A percentile compares a stretch with the other conserved stretches of the same genome.
Evolutionary conservation across 2,329 filamentous ascomycete genomes (phyloP).

Genomic region (Ambrosiella cleistominuta): DNA sequence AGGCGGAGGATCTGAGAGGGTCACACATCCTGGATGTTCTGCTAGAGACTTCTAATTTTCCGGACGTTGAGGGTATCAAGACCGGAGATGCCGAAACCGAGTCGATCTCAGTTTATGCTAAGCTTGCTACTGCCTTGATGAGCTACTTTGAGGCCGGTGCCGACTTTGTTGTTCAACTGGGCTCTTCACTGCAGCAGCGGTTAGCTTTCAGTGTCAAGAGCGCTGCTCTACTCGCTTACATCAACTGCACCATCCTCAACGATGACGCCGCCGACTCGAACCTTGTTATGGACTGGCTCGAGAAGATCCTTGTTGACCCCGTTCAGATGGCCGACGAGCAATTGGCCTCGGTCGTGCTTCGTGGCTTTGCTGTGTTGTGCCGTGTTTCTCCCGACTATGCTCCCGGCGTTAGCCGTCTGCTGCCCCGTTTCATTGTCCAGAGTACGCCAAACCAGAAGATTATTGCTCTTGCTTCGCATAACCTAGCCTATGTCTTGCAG

Average conservation of each 20-base stretch:
- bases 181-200: constrained; percentile 70
- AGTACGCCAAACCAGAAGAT: constrained; percentile 51
- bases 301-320: constrained; percentile 61
- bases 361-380: constrained; percentile 66
- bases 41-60: constrained; percentile 34
- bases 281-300: constrained; percentile 66
- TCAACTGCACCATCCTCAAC: constrained; percentile 71
- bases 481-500: constrained; percentile 63
- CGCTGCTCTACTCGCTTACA: constrained; percentile 60
- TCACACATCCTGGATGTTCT: constrained; percentile 58
- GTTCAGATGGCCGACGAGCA: constrained; percentile 66
- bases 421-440: constrained; percentile 80
- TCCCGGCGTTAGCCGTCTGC: constrained; percentile 55
- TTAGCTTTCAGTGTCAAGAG: constrained; percentile 77
- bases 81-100: constrained; percentile 30
- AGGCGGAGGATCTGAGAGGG: constrained; percentile 39
- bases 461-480: constrained; percentile 64
- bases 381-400: constrained; percentile 56
- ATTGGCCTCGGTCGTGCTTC: constrained; percentile 62
- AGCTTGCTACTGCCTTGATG: constrained; percentile 67
- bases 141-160: constrained; percentile 71
- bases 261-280: constrained; percentile 68
- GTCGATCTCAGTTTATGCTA: constrained; percentile 46
- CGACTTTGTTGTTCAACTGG: constrained; percentile 66
- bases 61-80: constrained; percentile 10